Percentiles rank a stretch among this genome's conserved stretches.
Evolutionary conservation across 805 yeast genomes (phyloP).

Genomic region (Saccharomycopsis oosterbeekiorum): DNA sequence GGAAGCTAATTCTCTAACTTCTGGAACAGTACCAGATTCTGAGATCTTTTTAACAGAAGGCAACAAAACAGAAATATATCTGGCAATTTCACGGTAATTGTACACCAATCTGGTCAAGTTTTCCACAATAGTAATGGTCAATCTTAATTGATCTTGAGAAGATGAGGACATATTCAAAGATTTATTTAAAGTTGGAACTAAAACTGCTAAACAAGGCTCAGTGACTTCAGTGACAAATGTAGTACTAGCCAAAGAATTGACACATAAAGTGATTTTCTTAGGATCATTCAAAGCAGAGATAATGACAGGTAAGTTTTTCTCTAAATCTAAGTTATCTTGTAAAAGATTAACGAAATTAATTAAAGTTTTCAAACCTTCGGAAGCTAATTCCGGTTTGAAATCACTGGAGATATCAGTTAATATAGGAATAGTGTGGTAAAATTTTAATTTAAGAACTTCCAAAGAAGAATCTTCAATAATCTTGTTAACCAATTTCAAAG

Average conservation of each 20-base stretch:
- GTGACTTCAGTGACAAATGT: conserved; percentile 98
- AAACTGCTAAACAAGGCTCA: conserved; percentile 82
- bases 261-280: conserved; percentile 76
- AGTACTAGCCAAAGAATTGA: conserved; percentile 81
- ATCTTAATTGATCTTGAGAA: conserved; percentile 93
- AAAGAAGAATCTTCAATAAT: conserved; percentile 72
- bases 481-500: conserved; percentile 62
- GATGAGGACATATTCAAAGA: conserved; percentile 81
- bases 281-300: conserved; percentile 89
- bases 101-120: conserved; percentile 92
- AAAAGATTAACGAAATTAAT: conserved; percentile 65
- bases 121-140: conserved; percentile 91
- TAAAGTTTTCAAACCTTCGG: conserved; percentile 67
- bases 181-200: conserved; percentile 87
- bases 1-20: conserved; percentile 85
- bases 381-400: conserved; percentile 91
- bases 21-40: conserved; percentile 87
- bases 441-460: conserved; percentile 75
- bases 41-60: conserved; percentile 91
- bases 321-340: conserved; percentile 79
- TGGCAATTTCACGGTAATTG: conserved; percentile 84
- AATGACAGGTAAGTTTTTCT: conserved; percentile 75
- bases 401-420: conserved; percentile 87
- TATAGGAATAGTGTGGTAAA: conserved; percentile 70
- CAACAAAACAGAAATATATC: conserved; percentile 71